phyloP scores from a whole-genome alignment of 1,139 yeast species.

The Kurtzmaniella quercitrusa region DNA sequence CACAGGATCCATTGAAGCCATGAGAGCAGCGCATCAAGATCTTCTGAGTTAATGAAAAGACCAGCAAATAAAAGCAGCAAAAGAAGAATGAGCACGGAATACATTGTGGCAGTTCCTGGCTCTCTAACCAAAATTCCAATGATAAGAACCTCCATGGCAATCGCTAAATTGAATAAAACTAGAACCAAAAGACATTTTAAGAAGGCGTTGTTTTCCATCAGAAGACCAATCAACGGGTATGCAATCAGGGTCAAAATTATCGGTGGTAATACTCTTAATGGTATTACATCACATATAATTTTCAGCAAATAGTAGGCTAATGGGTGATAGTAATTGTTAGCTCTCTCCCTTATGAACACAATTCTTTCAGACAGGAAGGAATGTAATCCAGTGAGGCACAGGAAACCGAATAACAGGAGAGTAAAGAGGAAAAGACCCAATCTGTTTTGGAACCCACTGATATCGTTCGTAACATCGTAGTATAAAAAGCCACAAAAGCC shows the following conservation, averaged over 20 bases:
- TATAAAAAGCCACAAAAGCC: slow-evolving; percentile 82
- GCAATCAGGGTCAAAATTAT: slow-evolving; percentile 73
- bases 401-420: slow-evolving; percentile 87
- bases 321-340: slow-evolving; percentile 90
- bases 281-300: slow-evolving; percentile 83
- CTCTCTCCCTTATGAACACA: slow-evolving; percentile 86
- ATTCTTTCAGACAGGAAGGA: slow-evolving; percentile 85
- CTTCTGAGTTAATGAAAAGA: slow-evolving; percentile 77
- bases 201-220: slow-evolving; percentile 76
- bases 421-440: slow-evolving; percentile 88
- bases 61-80: slow-evolving; percentile 92
- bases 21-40: slow-evolving; percentile 64
- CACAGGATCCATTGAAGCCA: slow-evolving; percentile 85
- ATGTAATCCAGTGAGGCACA: slow-evolving; percentile 86
- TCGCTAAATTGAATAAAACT: slow-evolving; percentile 79
- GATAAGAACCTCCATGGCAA: slow-evolving; percentile 78
- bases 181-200: slow-evolving; percentile 64
- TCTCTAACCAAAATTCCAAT: slow-evolving; percentile 85
- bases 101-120: slow-evolving; percentile 89
- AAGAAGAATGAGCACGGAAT: slow-evolving; percentile 77
- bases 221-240: slow-evolving; percentile 89
- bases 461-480: slow-evolving; percentile 78
- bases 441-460: slow-evolving; percentile 94
- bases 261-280: slow-evolving; percentile 88
- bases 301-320: slow-evolving; percentile 80